Conservation (phyloP, 1,284 basidiomycete genomes). For the Pholiota adiposa region DNA sequence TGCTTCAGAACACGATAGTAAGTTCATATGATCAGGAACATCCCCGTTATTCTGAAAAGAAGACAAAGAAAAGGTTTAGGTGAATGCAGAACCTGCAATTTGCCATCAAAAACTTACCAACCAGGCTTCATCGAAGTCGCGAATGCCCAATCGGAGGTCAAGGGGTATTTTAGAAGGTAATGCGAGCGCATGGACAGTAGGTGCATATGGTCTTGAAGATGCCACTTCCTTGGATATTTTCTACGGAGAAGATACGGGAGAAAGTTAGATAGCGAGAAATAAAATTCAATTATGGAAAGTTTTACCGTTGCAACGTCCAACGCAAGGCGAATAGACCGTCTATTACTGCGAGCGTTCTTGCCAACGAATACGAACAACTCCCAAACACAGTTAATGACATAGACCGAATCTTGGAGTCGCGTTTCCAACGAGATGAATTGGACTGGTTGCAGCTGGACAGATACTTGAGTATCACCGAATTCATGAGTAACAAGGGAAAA, state of each 20-base stretch:
- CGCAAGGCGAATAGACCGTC: conserved; percentile 63
- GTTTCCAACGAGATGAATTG: conserved; percentile 36
- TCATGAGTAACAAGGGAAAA: background rate
- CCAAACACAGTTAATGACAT: conserved; percentile 73
- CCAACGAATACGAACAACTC: conserved; percentile 82
- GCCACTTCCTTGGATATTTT: conserved; percentile 55
- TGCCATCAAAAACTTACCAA: conserved; percentile 47
- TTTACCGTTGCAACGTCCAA: conserved; percentile 59
- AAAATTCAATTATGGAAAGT: background rate
- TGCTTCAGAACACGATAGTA: conserved; percentile 63
- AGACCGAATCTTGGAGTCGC: conserved; percentile 46
- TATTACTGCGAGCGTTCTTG: conserved; percentile 57
- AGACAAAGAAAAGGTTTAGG: background rate
- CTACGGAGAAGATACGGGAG: conserved; percentile 39
- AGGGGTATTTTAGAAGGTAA: conserved; percentile 73
- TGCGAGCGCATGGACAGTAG: conserved; percentile 71
- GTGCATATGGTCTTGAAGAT: conserved; percentile 61
- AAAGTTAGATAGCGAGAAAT: conserved; percentile 6
- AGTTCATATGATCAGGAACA: conserved; percentile 78
- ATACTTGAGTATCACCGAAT: background rate
- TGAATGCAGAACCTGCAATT: background rate
- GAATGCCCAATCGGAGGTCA: conserved; percentile 68
- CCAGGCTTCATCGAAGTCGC: conserved; percentile 63
- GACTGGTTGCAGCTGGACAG: conserved; percentile 34
- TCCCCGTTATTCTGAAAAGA: conserved; percentile 56